phyloP scores from a whole-genome alignment of 169 alveolate genomes.

The Fabrea salina region DNA sequence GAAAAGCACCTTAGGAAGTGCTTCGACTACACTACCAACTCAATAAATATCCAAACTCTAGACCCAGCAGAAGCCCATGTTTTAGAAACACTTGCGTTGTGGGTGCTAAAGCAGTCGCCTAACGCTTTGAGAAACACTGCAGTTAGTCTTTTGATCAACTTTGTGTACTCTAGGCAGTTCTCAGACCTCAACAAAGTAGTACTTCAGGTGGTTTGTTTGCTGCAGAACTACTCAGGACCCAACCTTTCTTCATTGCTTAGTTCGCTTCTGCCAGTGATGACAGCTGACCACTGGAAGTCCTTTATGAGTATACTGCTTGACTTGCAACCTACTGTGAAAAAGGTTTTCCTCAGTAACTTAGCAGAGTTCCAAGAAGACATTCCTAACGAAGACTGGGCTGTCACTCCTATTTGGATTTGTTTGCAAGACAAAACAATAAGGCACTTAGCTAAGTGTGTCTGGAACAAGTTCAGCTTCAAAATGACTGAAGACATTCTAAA shows the following conservation, averaged over 20 bases:
- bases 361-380: neutral
- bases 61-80: neutral
- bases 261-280: neutral
- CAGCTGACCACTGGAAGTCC: conserved; percentile 12
- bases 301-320: neutral
- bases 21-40: neutral
- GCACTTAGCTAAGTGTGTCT: neutral
- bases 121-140: too few relatives aligned
- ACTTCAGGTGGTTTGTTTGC: neutral
- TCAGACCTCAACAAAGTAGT: neutral
- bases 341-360: neutral
- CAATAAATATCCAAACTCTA: neutral
- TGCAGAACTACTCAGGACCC: neutral
- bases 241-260: neutral
- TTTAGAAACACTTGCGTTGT: neutral
- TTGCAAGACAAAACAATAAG: neutral
- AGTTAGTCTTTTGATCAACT: neutral
- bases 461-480: neutral
- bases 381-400: neutral
- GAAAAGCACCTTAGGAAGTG: neutral
- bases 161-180: neutral
- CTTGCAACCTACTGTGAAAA: neutral
- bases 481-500: neutral
- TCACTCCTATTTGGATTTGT: neutral
- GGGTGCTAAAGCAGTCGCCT: neutral